Evolutionary conservation across 2,329 filamentous ascomycete species (phyloP), one percentile per base, ranked within the genome.

Genomic region (Fusarium floridanum): DNA sequence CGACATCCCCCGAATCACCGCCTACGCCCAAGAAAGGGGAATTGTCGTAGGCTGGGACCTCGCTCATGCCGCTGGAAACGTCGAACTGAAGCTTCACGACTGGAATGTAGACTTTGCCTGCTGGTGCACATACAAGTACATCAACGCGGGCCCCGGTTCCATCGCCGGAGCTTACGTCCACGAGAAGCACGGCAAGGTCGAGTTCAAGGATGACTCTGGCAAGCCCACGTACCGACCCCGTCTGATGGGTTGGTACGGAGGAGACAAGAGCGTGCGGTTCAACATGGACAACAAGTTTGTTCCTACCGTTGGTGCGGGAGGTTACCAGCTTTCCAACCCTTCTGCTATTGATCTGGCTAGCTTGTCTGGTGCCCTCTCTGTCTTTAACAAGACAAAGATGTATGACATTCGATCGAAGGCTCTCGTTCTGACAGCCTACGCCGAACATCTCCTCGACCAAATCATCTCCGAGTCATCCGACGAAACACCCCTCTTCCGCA

Each of bases 61-160:
- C 29, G 95, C 95, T 0, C 95, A 97, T 81, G 94, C 94, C 0
- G 93, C 90, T 24, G 95, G 95, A 36, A 98, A 98, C 79, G 93
- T 97, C 2, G 91, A 93, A 45, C 83, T 98, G 20, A 84, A 87
- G 67, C 87, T 98, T 22, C 95, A 97, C 82, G 94, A 96, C 77
- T 98, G 95, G 95, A 89, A 93, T 75, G 94, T 97, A 37, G 95
- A 98, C 82, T 97, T 97, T 78, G 95, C 95, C 17, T 94, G 90
- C 64, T 98, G 95, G 95, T 98, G 95, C 83, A 95, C 92, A 20
- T 98, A 98, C 88, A 98, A 98, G 85, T 98, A 98, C 84, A 89
- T 97, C 81, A 97, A 97, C 80, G 91, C 92, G 29, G 95, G 95
- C 0, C 94, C 95, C 0, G 95, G 95, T 5, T 88, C 91, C 17